Base-by-base conservation (phyloP, 306 rosid species). In the Vigna trinervia region DNA sequence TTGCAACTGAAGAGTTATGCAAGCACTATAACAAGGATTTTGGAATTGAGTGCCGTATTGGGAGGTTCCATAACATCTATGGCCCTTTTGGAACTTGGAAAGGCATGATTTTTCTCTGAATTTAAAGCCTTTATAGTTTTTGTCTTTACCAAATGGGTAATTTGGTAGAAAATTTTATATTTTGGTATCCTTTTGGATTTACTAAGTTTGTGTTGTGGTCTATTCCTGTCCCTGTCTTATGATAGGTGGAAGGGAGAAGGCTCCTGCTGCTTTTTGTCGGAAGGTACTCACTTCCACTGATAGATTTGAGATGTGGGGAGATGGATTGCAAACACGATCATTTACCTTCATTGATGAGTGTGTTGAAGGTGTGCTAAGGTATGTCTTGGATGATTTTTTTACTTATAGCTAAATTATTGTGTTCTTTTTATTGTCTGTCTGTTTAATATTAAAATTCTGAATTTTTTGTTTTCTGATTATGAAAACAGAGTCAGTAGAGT, bases 41-140 rank as follows among this genome's bases (percentile, higher is more conserved):
- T 77, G 93, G 96, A 64, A 92, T 96, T 32, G 98, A 92, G 80
- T 96, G 99, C 74, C 99, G 99, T 20, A 64, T 96, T 78, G 99
- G 98, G 76, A 92, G 99, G 86, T 96, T 96, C 86, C 99, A 96
- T 67, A 96, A 96, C 85, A 96, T 91, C 76, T 96, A 96, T 34
- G 99, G 99, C 58, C 99, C 98, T 45, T 96, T 91, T 34, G 99
- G 99, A 72, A 96, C 99, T 78, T 96, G 99, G 99, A 96, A 96
- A 84, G 99, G 99, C 80, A 85, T 73, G 84, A 0, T 48, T 70
- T 69, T 75, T 70, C 46, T 68, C 58, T 83, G 34, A 54, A 68
- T 48, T 84, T 10, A 23, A 50, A 53, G 6, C 48, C 77, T 47
- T 53, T 51, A 30, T 30, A 4, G 23, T 68, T 76, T 34, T 82